Percentiles rank a stretch among this genome's conserved stretches.
phyloP scores from a whole-genome alignment of 176 grass and related monocot species.

The Eleusine coracana region DNA sequence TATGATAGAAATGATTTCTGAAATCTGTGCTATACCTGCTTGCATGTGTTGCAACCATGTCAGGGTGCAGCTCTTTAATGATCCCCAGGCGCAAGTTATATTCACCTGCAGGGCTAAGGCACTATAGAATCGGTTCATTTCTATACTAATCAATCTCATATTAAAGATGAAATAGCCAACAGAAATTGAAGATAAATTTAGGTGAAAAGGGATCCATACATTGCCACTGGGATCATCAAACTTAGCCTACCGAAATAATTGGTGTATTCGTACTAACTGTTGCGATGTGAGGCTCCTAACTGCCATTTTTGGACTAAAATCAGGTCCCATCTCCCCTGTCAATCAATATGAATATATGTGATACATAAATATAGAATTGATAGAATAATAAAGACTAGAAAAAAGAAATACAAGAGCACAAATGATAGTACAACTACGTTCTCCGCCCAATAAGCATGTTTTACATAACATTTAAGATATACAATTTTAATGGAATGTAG shows the following conservation, averaged over 20 bases:
- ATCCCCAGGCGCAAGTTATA: slow-evolving; percentile 98
- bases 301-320: slow-evolving; percentile 77
- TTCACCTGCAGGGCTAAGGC: slow-evolving; percentile 97
- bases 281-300: slow-evolving; percentile 77
- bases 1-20: slow-evolving; percentile 19
- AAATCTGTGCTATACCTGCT: slow-evolving; percentile 61
- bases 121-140: slow-evolving; percentile 67
- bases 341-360: slow-evolving; percentile 33
- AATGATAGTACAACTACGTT: slow-evolving; percentile 15
- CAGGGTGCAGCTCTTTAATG: slow-evolving; percentile 96
- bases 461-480: slow-evolving; percentile 2
- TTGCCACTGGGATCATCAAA: slow-evolving; percentile 98
- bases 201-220: slow-evolving; percentile 51
- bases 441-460: slow-evolving; percentile 17
- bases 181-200: slow-evolving; percentile 32
- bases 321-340: slow-evolving; percentile 93
- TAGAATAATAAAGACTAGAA: slow-evolving; percentile 11
- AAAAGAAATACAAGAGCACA: background rate
- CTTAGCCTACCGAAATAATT: slow-evolving; percentile 95
- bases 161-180: slow-evolving; percentile 29
- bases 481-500: slow-evolving; percentile 21
- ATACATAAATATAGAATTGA: slow-evolving; percentile 27
- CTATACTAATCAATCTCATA: slow-evolving; percentile 25
- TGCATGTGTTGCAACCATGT: slow-evolving; percentile 92
- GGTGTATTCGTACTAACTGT: slow-evolving; percentile 92